Evolutionary conservation across 75 land plant species (phyloP).

Genomic region (Pinus tabuliformis): DNA sequence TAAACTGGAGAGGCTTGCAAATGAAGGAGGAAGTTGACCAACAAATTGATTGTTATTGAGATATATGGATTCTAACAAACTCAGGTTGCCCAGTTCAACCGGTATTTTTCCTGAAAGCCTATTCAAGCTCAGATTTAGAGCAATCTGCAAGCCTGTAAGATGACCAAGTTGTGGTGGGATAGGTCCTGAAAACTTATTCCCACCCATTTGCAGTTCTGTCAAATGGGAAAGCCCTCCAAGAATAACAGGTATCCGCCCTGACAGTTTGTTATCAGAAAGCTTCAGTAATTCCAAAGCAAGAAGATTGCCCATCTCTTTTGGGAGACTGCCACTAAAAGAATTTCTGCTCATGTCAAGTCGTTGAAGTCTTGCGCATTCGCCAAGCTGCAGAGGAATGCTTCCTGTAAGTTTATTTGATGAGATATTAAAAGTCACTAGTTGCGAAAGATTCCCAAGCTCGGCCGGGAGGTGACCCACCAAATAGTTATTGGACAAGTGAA

Average conservation of each 20-base stretch:
- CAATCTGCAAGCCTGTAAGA: constrained; percentile 63
- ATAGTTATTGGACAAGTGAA: constrained; percentile 48
- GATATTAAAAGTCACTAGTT: constrained; percentile 55
- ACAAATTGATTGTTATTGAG: constrained; percentile 64
- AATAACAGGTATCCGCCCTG: constrained; percentile 54
- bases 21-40: constrained; percentile 54
- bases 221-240: constrained; percentile 63
- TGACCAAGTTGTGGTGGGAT: constrained; percentile 62
- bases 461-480: constrained; percentile 49
- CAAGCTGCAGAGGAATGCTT: constrained; percentile 47
- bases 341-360: constrained; percentile 66
- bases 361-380: constrained; percentile 48
- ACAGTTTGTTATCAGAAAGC: constrained; percentile 65
- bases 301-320: constrained; percentile 63
- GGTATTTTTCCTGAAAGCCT: constrained; percentile 64
- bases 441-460: constrained; percentile 55
- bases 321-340: constrained; percentile 36
- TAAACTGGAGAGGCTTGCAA: constrained; percentile 55
- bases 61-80: constrained; percentile 41
- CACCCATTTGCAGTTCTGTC: constrained; percentile 77
- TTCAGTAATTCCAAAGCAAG: constrained; percentile 46
- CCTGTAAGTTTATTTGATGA: constrained; percentile 65
- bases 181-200: constrained; percentile 58
- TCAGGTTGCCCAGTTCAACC: constrained; percentile 57
- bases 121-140: constrained; percentile 66